phyloP scores from a whole-genome alignment of 1,139 yeast species.

The Hyphopichia burtonii region DNA sequence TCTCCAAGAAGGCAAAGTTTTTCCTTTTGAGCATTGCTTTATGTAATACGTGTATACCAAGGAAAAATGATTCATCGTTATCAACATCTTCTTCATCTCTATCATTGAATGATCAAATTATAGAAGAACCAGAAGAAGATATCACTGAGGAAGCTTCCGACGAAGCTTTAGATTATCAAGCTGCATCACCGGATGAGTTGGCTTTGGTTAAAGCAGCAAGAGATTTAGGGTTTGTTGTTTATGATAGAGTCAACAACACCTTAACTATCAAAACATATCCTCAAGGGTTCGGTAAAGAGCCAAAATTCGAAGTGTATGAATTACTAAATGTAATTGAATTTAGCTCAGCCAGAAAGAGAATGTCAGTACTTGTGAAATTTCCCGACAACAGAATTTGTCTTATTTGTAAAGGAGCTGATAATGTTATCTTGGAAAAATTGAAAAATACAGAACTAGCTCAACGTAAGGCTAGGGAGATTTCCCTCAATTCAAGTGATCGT shows the following conservation, averaged over 20 bases:
- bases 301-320: constrained; percentile 67
- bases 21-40: constrained; percentile 80
- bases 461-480: constrained; percentile 61
- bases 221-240: constrained; percentile 84
- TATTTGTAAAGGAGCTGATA: constrained; percentile 95
- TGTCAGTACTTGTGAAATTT: constrained; percentile 81
- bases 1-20: constrained; percentile 71
- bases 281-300: constrained; percentile 65
- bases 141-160: constrained; percentile 25
- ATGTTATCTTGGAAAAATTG: constrained; percentile 78
- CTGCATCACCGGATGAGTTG: constrained; percentile 94
- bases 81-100: constrained; percentile 8
- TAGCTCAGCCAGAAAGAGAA: constrained; percentile 83
- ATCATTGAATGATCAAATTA: constrained; percentile 13
- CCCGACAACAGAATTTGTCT: constrained; percentile 80
- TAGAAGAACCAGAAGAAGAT: constrained; percentile 15
- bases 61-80: constrained; percentile 14
- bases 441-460: constrained; percentile 58
- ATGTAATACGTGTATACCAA: constrained; percentile 89
- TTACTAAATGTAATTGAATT: constrained; percentile 83
- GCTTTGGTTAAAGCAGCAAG: constrained; percentile 94
- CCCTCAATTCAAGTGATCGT: constrained; percentile 59
- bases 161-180: constrained; percentile 69
- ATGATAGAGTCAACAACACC: constrained; percentile 59
- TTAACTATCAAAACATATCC: constrained; percentile 79